Evolutionary conservation across 2,329 filamentous ascomycete genomes (phyloP), one percentile per base, ranked within the genome.

Genomic region (Sclerotinia spermophila): DNA sequence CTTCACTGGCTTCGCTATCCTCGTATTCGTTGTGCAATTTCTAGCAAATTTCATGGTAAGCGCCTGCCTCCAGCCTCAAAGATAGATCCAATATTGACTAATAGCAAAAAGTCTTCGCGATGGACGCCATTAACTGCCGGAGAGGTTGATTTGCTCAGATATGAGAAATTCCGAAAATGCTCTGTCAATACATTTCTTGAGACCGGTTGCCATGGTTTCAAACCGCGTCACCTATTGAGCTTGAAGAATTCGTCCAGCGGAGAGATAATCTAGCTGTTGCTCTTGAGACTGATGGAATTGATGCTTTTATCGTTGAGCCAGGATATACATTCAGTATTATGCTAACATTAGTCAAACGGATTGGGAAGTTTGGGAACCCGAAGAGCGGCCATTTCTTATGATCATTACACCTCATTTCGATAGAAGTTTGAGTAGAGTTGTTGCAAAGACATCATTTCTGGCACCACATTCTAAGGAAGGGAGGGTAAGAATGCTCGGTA

Each of bases 321-420:
- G 88, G 88, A 2, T 90, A 89, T 75, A 88, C 86, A 0, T 89
- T 73, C 84, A 87, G 79, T 84, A 90, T 77, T 90, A 89, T 75
- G 87, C 83, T 61, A 90, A 90, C 75, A 82, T 87, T 56, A 88
- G 86, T 0, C 87, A 90, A 75, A 78, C 77, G 0, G 85, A 89
- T 72, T 90, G 87, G 88, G 87, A 90, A 73, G 84, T 85, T 0
- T 90, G 87, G 87, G 87, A 89, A 81, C 87, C 87, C 0, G 87
- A 90, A 75, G 87, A 90, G 75, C 83, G 87, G 1, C 88, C 88
- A 0, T 89, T 90, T 71, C 77, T 90, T 33, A 89, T 90, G 86
- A 75, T 90, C 27, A 82, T 90, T 17, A 79, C 85, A 48, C 87
- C 88, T 0, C 8, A 75, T 2, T 73, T 80, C 45, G 77, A 78